Percentiles rank a stretch among this genome's conserved stretches.
Evolutionary conservation across 805 yeast genomes (phyloP).

Genomic region (Lipomyces mesembrius): DNA sequence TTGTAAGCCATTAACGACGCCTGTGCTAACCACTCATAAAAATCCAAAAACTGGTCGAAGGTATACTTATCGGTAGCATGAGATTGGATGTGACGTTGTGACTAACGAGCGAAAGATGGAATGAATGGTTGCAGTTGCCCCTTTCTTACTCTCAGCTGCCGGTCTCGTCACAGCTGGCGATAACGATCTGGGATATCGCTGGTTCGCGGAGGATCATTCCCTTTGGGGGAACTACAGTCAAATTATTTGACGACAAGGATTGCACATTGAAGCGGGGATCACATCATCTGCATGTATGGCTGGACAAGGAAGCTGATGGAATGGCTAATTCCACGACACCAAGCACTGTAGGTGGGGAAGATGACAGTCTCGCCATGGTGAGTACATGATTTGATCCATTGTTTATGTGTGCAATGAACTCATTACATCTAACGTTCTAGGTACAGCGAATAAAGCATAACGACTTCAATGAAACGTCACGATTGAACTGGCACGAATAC

Average conservation of each 20-base stretch:
- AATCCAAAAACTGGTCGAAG: constrained; percentile 48
- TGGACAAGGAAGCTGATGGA: constrained; percentile 47
- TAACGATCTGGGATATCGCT: constrained; percentile 71
- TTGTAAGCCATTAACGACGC: constrained; percentile 54
- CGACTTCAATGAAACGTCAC: constrained; percentile 67
- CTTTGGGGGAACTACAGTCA: constrained; percentile 65
- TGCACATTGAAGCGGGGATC: constrained; percentile 72
- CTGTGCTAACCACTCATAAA: constrained; percentile 56
- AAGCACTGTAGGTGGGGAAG: constrained; percentile 42
- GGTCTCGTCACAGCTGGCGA: constrained; percentile 59
- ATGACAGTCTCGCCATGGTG: constrained; percentile 56
- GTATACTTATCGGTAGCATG: constrained; percentile 9
- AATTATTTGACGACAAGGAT: constrained; percentile 60
- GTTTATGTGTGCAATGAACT: background rate
- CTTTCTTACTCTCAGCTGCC: constrained; percentile 74
- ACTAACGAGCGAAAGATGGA: constrained; percentile 57
- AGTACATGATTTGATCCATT: background rate
- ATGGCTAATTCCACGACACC: constrained; percentile 42
- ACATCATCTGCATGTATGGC: constrained; percentile 59
- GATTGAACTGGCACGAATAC: constrained; percentile 75
- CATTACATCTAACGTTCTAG: background rate
- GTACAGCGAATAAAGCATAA: constrained; percentile 51
- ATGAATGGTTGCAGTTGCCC: constrained; percentile 75
- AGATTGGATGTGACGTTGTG: background rate
- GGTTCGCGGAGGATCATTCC: constrained; percentile 54